A percentile compares a stretch with the other conserved stretches of the same genome.
phyloP scores from a whole-genome alignment of 2,329 filamentous ascomycete species.

The Calonectria naviculata region DNA sequence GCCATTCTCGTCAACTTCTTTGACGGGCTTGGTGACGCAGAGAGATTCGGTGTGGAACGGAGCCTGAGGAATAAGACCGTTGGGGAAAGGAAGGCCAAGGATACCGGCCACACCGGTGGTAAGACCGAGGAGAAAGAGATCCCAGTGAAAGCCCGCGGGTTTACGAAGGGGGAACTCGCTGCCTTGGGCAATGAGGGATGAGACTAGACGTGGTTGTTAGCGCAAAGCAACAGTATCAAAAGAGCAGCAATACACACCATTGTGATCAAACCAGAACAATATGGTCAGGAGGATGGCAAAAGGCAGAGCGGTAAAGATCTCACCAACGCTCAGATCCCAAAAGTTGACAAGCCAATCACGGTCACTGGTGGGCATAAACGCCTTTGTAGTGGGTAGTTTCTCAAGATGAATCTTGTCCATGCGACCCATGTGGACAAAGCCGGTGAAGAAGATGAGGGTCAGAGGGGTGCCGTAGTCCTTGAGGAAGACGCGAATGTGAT shows the following conservation, averaged over 20 bases:
- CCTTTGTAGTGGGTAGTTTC: conserved; percentile 78
- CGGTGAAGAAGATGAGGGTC: conserved; percentile 88
- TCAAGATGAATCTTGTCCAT: conserved; percentile 79
- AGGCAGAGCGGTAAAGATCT: conserved; percentile 87
- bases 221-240: neutral
- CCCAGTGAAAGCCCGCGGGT: conserved; percentile 88
- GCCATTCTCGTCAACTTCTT: conserved; percentile 64
- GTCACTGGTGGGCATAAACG: conserved; percentile 82
- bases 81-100: conserved; percentile 83
- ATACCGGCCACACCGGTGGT: conserved; percentile 82
- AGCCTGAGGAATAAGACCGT: conserved; percentile 85
- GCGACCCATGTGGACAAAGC: conserved; percentile 87
- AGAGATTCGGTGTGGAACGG: conserved; percentile 85
- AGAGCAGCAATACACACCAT: conserved; percentile 61
- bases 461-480: conserved; percentile 91
- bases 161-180: conserved; percentile 85
- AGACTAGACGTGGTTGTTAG: conserved; percentile 62
- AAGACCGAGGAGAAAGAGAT: conserved; percentile 82
- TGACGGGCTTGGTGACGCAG: conserved; percentile 72
- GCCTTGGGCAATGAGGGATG: conserved; percentile 84
- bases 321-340: conserved; percentile 78
- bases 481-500: conserved; percentile 82
- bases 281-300: conserved; percentile 87
- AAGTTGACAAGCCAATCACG: conserved; percentile 84
- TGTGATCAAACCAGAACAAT: conserved; percentile 91